These are phyloP conservation scores for Dacryopinax primogenitus DNA, from an alignment of 768 basidiomycete genomes.

Conservation along the genomic window DNA sequence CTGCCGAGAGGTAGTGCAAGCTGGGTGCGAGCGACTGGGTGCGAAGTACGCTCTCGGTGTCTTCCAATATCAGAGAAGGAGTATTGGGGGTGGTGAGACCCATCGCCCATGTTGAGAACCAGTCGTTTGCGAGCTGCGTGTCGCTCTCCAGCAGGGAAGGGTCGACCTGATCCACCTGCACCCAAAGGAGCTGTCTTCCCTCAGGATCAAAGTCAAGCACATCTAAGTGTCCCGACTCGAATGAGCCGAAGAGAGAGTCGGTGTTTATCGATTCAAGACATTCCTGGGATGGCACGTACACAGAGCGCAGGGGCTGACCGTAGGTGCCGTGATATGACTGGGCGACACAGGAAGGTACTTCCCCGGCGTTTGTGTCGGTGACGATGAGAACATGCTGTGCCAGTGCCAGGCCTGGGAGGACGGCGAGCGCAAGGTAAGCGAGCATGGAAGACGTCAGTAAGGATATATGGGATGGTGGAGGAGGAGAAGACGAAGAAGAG, in stretches of 20 bases:
- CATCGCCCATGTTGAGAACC: neutral
- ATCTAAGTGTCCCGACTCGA: constrained; percentile 2
- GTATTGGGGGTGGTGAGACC: neutral
- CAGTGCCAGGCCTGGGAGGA: neutral
- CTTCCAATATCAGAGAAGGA: neutral
- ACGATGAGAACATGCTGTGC: neutral
- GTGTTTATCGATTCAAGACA: neutral
- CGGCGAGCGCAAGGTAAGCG: neutral
- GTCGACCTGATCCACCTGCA: neutral
- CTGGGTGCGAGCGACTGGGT: neutral
- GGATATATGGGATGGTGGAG: too few relatives aligned
- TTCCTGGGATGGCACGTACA: neutral
- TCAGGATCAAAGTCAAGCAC: neutral
- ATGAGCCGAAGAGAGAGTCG: neutral
- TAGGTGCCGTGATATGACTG: neutral
- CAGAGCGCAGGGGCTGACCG: neutral
- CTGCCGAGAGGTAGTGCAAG: neutral
- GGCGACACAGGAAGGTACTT: neutral
- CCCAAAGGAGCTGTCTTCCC: neutral
- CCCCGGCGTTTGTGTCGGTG: neutral
- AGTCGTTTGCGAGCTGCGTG: neutral
- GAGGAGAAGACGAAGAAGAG: neutral
- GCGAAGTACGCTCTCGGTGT: neutral
- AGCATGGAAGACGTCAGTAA: neutral
- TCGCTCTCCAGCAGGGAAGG: neutral